Conservation (phyloP, 495 filamentous ascomycete genomes). For the Talaromyces borbonicus region DNA sequence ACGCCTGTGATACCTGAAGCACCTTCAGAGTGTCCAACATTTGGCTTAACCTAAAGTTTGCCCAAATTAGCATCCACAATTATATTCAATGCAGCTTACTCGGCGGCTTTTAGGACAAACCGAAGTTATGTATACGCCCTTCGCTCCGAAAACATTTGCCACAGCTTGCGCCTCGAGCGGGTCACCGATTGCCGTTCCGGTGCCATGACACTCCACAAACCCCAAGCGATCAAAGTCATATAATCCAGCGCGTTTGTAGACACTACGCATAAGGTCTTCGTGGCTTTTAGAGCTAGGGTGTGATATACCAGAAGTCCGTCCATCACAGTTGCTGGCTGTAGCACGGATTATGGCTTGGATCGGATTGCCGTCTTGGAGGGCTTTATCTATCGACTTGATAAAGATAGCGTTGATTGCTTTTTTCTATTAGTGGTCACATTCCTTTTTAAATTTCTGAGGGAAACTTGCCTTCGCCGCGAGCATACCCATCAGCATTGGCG, state of each 20-base stretch:
- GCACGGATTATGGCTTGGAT: slow-evolving; percentile 29
- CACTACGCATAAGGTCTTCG: slow-evolving; percentile 14
- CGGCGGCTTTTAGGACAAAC: no score
- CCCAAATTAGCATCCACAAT: no score
- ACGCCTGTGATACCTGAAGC: slow-evolving; percentile 26
- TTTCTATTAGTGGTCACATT: no score
- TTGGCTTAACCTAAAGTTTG: no score
- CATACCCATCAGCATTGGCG: slow-evolving; percentile 51
- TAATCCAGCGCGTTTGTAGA: slow-evolving; percentile 13
- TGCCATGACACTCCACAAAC: slow-evolving; percentile 32
- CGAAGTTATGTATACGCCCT: slow-evolving; percentile 16
- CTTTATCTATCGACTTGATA: slow-evolving; percentile 23
- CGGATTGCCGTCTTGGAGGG: slow-evolving; percentile 21
- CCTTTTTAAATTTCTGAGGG: no score
- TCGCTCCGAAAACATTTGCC: slow-evolving; percentile 27
- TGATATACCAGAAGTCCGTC: slow-evolving; percentile 16
- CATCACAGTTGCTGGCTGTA: slow-evolving; percentile 26
- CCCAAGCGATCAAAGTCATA: slow-evolving; percentile 6
- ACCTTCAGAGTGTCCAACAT: slow-evolving; percentile 23
- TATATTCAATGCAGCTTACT: no score
- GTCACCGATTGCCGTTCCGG: slow-evolving; percentile 26
- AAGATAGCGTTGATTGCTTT: slow-evolving; percentile 24
- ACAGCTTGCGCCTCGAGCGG: slow-evolving; percentile 33
- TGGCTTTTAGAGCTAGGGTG: slow-evolving; percentile 12
- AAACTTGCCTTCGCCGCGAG: slow-evolving; percentile 54